A percentile compares a stretch with the other conserved stretches of the same genome.
phyloP scores from a whole-genome alignment of 2,329 filamentous ascomycete species.

The Aaosphaeria pasadenensis region DNA sequence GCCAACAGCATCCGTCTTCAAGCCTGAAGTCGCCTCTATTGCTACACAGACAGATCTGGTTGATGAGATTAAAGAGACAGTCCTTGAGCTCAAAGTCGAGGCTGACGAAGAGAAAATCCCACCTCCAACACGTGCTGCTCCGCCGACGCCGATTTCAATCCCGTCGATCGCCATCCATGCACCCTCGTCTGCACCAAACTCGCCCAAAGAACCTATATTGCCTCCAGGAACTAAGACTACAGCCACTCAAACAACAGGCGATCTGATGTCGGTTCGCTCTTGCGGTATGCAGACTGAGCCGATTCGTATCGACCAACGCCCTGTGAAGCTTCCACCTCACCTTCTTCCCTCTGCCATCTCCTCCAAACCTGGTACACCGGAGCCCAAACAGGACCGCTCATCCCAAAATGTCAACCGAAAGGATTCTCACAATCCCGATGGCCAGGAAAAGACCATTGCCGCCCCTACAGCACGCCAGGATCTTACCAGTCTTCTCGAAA shows the following conservation, averaged over 20 bases:
- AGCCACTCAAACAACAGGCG: conserved; percentile 71
- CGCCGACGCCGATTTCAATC: conserved; percentile 52
- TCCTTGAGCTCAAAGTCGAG: neutral
- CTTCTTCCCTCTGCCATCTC: conserved; percentile 74
- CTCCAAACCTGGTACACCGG: conserved; percentile 47
- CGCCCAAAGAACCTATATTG: conserved; percentile 72
- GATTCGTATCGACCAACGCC: conserved; percentile 77
- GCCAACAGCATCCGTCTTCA: conserved; percentile 32
- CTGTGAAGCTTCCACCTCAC: conserved; percentile 71
- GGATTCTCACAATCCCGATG: conserved; percentile 12
- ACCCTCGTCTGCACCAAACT: conserved; percentile 74
- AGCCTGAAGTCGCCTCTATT: conserved; percentile 50
- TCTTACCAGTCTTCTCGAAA: conserved; percentile 26
- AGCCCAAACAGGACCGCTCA: conserved; percentile 8
- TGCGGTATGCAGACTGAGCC: conserved; percentile 81
- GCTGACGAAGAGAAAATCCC: neutral
- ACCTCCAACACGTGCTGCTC: conserved; percentile 22
- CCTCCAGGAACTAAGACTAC: conserved; percentile 79
- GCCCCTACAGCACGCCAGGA: conserved; percentile 25
- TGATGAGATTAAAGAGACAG: conserved; percentile 8
- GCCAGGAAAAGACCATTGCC: conserved; percentile 10
- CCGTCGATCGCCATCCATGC: conserved; percentile 91
- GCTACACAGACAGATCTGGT: conserved; percentile 59
- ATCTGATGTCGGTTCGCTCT: conserved; percentile 49
- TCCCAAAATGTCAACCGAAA: conserved; percentile 8